A percentile compares a stretch with the other conserved stretches of the same genome.
phyloP scores from a whole-genome alignment of 2,329 filamentous ascomycete species.

The Metarhizium rileyi region DNA sequence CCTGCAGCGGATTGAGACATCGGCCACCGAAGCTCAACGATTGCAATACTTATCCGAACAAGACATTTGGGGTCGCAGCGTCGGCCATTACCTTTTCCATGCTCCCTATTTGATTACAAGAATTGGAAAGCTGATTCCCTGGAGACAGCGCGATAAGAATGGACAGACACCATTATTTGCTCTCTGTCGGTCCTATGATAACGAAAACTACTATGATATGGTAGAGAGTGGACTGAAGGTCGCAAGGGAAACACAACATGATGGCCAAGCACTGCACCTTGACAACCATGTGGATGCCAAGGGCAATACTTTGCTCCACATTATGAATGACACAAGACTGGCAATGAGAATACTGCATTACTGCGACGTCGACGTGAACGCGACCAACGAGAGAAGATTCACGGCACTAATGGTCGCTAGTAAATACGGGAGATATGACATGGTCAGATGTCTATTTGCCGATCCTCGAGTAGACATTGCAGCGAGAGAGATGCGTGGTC shows the following conservation, averaged over 20 bases:
- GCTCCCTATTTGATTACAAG: constrained; percentile 68
- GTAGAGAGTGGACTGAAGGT: constrained; percentile 70
- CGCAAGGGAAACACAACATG: constrained; percentile 64
- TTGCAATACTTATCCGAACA: constrained; percentile 61
- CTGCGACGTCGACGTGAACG: constrained; percentile 94
- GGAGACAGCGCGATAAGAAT: constrained; percentile 88
- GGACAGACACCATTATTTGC: constrained; percentile 97
- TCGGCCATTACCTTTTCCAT: constrained; percentile 95
- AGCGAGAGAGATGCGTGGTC: constrained; percentile 72
- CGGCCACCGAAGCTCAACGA: constrained; percentile 45
- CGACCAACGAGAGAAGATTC: constrained; percentile 88
- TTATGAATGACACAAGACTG: constrained; percentile 77
- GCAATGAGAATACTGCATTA: constrained; percentile 65
- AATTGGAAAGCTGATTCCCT: constrained; percentile 72
- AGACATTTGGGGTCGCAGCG: constrained; percentile 77
- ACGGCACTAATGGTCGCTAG: constrained; percentile 96
- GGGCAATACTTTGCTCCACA: constrained; percentile 91
- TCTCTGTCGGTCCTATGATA: constrained; percentile 89
- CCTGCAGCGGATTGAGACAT: constrained; percentile 57
- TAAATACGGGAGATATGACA: constrained; percentile 92
- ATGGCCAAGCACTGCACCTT: constrained; percentile 71
- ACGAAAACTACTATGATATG: constrained; percentile 79
- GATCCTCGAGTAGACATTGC: constrained; percentile 81
- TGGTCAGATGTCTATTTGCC: constrained; percentile 78
- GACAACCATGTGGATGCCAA: constrained; percentile 90